Conservation (phyloP, 305 asterid genomes). For the Solanum hybrid region DNA sequence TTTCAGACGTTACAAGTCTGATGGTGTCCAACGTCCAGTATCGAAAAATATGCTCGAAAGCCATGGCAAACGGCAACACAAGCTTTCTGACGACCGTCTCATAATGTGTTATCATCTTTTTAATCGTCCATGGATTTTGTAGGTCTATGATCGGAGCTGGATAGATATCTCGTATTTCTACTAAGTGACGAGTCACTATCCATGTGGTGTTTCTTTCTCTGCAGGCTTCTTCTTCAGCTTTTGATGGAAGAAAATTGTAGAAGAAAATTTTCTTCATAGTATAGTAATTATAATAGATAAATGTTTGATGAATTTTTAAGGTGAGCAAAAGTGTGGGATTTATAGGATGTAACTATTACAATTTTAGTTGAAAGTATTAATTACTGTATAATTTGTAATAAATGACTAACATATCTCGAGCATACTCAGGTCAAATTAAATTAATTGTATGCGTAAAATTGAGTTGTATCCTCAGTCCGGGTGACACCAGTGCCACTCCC, state of each 20-base stretch:
- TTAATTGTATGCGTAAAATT: no score
- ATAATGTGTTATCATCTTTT: neutral
- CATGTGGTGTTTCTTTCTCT: neutral
- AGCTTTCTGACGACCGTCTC: neutral
- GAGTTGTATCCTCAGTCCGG: neutral
- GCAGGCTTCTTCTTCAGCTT: neutral
- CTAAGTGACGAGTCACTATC: neutral
- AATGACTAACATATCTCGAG: neutral
- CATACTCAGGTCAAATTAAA: neutral
- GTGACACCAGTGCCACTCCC: neutral
- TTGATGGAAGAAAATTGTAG: neutral
- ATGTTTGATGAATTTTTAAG: neutral
- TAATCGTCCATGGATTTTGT: neutral
- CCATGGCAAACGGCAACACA: neutral
- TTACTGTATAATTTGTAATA: neutral
- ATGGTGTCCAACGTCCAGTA: neutral
- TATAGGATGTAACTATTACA: neutral
- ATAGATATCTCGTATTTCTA: neutral
- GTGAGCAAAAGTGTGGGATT: neutral
- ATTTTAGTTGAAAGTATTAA: neutral
- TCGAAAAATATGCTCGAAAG: neutral
- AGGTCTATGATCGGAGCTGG: neutral
- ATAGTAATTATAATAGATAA: no score
- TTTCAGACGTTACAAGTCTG: no score
- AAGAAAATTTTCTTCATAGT: neutral